Base-by-base conservation (phyloP, 805 yeast genomes). In the Wickerhamiella brachini region DNA sequence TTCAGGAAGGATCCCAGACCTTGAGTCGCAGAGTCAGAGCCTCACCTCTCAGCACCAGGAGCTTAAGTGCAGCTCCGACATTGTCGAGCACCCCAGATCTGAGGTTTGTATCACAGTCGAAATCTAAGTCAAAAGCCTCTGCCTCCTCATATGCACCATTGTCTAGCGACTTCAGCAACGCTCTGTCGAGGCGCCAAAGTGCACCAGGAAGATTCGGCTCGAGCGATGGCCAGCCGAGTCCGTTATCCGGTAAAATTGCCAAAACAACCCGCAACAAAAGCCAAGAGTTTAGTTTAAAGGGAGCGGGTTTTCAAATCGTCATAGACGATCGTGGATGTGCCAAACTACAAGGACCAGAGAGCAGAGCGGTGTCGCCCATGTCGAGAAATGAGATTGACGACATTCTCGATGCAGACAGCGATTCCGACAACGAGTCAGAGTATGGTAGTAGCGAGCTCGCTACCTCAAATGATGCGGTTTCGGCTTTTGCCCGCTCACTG, bases 401-500 rank as follows among this genome's bases (percentile, higher is more conserved):
- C 12, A 44, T 45, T 29, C 23, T 45, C 10, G 20, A 18, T 9
- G 47, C 42, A 20, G 49, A 37, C 41, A 44, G 44, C 15, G 55
- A 53, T 15, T 50, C 53, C 43, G 41, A 37, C 41, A 37, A 37
- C 15, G 55, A 53, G 23, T 42, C 50, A 37, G 55, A 53, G 21
- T 29, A 15, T 15, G 53, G 48, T 18, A 44, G 38, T 21, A 46
- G 34, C 5, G 34, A 38, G 10, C 17, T 8, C 3, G 45, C 44
- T 15, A 45, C 51, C n/a, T 44, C 52, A 18, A 43, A 49, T 39
- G 59, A 59, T 46, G 62, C 62, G 13, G 44, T 54, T 13, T 55
- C 56, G 10, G 62, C 57, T 9, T 59, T 59, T 51, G 59, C 60
- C n/a, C 54, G 56, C 34, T 51, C 56, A 7, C 45, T 57, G 7